These are phyloP conservation scores for Acmispon strigosus DNA, from an alignment of 306 rosid species.

Conservation along the genomic window DNA sequence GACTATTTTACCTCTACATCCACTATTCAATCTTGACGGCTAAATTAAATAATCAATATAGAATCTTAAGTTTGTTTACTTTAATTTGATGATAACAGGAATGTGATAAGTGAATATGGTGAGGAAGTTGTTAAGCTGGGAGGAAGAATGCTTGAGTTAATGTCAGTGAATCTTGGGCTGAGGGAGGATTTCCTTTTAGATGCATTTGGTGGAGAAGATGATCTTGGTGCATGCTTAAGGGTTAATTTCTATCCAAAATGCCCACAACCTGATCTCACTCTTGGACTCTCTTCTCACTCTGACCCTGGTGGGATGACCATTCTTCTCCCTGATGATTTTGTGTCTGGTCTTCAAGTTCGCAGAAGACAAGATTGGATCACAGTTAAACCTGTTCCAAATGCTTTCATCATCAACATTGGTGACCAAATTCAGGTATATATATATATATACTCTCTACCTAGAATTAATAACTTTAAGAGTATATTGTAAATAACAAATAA, in stretches of 20 bases:
- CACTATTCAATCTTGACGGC: too few relatives aligned
- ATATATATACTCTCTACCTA: too few relatives aligned
- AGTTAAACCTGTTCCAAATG: constrained; percentile 53
- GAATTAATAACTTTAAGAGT: too few relatives aligned
- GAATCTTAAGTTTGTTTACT: too few relatives aligned
- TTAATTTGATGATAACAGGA: constrained; percentile 21
- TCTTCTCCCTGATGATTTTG: constrained; percentile 68
- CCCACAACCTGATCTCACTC: constrained; percentile 82
- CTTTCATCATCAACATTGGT: constrained; percentile 70
- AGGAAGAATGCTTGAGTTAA: constrained; percentile 40
- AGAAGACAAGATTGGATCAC: constrained; percentile 50
- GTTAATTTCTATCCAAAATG: constrained; percentile 74
- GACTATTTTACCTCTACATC: too few relatives aligned
- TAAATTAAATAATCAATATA: too few relatives aligned
- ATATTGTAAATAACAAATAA: too few relatives aligned
- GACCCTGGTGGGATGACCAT: constrained; percentile 86
- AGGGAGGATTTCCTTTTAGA: constrained; percentile 47
- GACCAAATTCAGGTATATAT: constrained; percentile 66
- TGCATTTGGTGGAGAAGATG: constrained; percentile 63
- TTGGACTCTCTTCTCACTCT: constrained; percentile 79
- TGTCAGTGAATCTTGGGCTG: constrained; percentile 56
- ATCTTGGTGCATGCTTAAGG: constrained; percentile 66
- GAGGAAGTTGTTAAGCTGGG: constrained; percentile 50
- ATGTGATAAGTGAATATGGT: constrained; percentile 49
- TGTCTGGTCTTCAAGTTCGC: constrained; percentile 73